Evolutionary conservation across 2,329 filamentous ascomycete genomes (phyloP).

Genomic region (Aspergillus sojae): DNA sequence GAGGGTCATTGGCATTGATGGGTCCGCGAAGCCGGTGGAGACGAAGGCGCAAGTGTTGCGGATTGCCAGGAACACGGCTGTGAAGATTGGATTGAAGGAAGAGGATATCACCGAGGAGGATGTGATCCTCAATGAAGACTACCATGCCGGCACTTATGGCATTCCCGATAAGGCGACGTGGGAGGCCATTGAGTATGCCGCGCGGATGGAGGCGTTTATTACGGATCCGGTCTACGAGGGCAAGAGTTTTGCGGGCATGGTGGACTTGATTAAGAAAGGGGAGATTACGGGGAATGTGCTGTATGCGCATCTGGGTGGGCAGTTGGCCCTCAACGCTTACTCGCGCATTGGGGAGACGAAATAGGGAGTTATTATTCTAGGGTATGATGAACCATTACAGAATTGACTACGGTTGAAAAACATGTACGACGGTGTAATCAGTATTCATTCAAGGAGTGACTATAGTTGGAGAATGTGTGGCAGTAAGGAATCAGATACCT

Average conservation of each 20-base stretch:
- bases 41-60: conserved; percentile 67
- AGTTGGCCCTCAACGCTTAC: conserved; percentile 71
- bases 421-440: not conserved
- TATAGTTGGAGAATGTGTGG: conserved; percentile 26
- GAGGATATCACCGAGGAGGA: conserved; percentile 65
- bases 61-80: conserved; percentile 66
- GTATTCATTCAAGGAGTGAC: conserved; percentile 28
- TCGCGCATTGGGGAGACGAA: conserved; percentile 42
- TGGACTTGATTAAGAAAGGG: conserved; percentile 66
- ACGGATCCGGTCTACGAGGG: conserved; percentile 78
- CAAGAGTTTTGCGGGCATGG: conserved; percentile 73
- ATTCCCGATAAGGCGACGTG: conserved; percentile 67
- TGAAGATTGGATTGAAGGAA: conserved; percentile 62
- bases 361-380: not conserved
- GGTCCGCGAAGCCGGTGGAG: conserved; percentile 60
- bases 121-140: conserved; percentile 65
- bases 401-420: not conserved
- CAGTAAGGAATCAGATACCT: conserved; percentile 24
- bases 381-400: not conserved
- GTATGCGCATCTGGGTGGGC: conserved; percentile 72
- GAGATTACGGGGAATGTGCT: conserved; percentile 68
- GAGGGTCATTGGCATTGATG: conserved; percentile 69
- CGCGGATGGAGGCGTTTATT: conserved; percentile 70
- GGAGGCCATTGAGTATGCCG: conserved; percentile 69
- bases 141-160: conserved; percentile 70